Evolutionary conservation across 768 basidiomycete species (phyloP), one percentile per base, ranked within the genome.

Genomic region (Boletus rufocinnamomeus): DNA sequence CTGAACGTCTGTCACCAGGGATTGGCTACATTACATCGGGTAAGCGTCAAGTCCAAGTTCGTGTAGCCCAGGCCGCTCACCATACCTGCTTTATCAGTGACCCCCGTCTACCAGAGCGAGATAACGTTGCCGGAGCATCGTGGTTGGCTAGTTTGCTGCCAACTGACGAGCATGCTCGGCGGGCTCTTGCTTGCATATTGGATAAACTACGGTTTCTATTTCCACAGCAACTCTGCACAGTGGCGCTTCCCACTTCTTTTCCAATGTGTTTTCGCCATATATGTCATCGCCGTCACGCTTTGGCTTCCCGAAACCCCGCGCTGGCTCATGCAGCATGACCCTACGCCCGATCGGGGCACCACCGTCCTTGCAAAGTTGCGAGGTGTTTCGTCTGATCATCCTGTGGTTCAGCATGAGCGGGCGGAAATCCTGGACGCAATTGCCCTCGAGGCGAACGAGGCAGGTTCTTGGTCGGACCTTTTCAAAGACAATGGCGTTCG

Each of bases 131-230:
- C 60, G 11, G 52, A 61, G 43, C 60, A 61, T 38, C 60, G 60
- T 23, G 60, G 58, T 40, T 61, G 60, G 60, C 41, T 61, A 10
- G 52, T 61, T 19, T 60, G 60, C 52, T 61, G 60, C 23, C 60
- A 61, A 25, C 23, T 60, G n/a, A 54, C 58, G 27, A 60, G 60
- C 37, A 60, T 61, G 58, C 60, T 61, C n/a, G 52, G 58, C 11
- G 60, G 58, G 17, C 34, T 61, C 23, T 19, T 61, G 48, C 58
- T 61, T 41, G 60, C 52, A 27, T 61, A 61, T 44, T 61, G 60
- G 60, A 61, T 60, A 19, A 61, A 61, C 48, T 61, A 61, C 14
- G 60, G 60, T 3, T 54, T 61, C 27, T 61, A 54, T 60, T 61
- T 61, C 38, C 52, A 61, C 48, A 40, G 13, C n/a, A 54, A 30